These are phyloP conservation scores for Mucor saturninus DNA, from an alignment of 371 early-diverging fungal genomes.

Conservation along the genomic window DNA sequence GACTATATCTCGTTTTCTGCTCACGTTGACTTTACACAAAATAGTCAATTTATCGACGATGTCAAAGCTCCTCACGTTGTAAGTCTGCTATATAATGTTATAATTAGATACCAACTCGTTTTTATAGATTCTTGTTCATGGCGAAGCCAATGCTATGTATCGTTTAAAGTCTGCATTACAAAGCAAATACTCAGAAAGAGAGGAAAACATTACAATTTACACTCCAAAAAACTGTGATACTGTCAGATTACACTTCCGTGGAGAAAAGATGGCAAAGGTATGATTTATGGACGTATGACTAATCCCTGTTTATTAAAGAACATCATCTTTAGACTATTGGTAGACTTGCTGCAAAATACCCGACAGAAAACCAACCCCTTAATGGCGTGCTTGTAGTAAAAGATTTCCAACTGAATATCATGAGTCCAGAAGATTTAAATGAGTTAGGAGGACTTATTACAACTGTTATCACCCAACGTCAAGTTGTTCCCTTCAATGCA, in stretches of 20 bases:
- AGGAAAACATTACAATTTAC: constrained; percentile 85
- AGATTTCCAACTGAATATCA: constrained; percentile 88
- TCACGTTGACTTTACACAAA: constrained; percentile 99
- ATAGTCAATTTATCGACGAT: constrained; percentile 97
- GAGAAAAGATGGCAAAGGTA: constrained; percentile 94
- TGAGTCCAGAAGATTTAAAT: constrained; percentile 77
- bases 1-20: constrained; percentile 99
- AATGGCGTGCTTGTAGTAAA: constrained; percentile 87
- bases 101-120: too few species aligned
- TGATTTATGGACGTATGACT: background rate
- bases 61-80: constrained; percentile 96
- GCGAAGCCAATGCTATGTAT: constrained; percentile 99
- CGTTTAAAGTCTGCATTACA: constrained; percentile 91
- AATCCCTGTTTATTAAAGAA: too few species aligned
- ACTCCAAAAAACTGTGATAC: constrained; percentile 96
- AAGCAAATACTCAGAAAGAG: constrained; percentile 82
- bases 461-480: constrained; percentile 80
- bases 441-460: constrained; percentile 83
- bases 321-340: constrained; percentile 74
- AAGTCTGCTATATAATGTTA: constrained; percentile 15
- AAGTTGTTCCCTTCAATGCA: constrained; percentile 77
- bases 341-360: constrained; percentile 72
- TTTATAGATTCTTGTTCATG: constrained; percentile 94
- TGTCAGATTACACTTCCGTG: constrained; percentile 91
- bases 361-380: constrained; percentile 67